A percentile compares a stretch with the other conserved stretches of the same genome.
These are phyloP conservation scores for Pichia eremophila DNA, from an alignment of 805 yeast species.

Conservation along the genomic window DNA sequence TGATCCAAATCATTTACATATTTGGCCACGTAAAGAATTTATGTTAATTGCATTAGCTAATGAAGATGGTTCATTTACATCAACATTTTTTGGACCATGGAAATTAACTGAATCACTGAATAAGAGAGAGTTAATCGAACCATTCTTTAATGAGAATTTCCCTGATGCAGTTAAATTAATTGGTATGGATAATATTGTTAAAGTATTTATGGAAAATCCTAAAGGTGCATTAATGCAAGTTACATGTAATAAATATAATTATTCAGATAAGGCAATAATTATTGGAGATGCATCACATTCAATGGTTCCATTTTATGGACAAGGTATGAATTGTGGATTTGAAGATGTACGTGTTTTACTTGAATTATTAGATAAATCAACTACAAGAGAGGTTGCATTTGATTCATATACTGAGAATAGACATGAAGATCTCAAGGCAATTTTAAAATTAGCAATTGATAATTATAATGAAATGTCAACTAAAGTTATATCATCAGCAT, in stretches of 20 bases:
- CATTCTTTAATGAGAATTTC: slow-evolving; percentile 54
- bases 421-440: slow-evolving; percentile 62
- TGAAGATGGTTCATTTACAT: slow-evolving; percentile 76
- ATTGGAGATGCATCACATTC: slow-evolving; percentile 94
- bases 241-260: slow-evolving; percentile 61
- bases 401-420: slow-evolving; percentile 44
- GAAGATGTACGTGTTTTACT: slow-evolving; percentile 75
- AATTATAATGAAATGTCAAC: slow-evolving; percentile 86
- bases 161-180: slow-evolving; percentile 66
- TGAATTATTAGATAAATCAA: slow-evolving; percentile 33
- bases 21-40: slow-evolving; percentile 82
- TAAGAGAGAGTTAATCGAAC: slow-evolving; percentile 29
- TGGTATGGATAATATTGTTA: slow-evolving; percentile 39
- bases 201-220: slow-evolving; percentile 52
- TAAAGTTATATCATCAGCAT: slow-evolving; percentile 54
- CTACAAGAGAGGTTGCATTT: slow-evolving; percentile 41
- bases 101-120: slow-evolving; percentile 44
- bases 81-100: slow-evolving; percentile 84
- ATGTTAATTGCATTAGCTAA: slow-evolving; percentile 91
- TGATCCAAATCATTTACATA: slow-evolving; percentile 73
- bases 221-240: slow-evolving; percentile 72
- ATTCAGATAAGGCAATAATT: slow-evolving; percentile 50
- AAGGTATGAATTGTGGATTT: slow-evolving; percentile 94
- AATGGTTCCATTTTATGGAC: slow-evolving; percentile 98
- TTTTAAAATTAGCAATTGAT: slow-evolving; percentile 65